Conservation (phyloP, 2,329 filamentous ascomycete genomes). For the Alternaria sp. region DNA sequence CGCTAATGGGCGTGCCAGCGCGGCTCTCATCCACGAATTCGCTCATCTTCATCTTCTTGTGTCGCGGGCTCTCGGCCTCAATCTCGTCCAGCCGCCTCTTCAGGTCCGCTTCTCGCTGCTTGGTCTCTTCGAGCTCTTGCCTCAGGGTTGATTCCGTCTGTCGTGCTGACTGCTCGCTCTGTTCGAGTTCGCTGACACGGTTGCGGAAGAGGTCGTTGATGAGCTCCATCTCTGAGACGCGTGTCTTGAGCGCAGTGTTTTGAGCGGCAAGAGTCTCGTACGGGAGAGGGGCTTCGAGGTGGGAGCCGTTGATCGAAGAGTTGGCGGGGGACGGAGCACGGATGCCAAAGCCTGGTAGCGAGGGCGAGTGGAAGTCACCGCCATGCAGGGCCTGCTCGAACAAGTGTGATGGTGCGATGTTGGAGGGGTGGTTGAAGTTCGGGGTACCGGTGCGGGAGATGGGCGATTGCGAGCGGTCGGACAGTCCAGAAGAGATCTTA, state of each 20-base stretch:
- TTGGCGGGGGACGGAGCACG: slow-evolving; percentile 63
- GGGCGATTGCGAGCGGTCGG: slow-evolving; percentile 77
- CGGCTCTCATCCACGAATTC: slow-evolving; percentile 58
- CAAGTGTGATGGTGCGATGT: slow-evolving; percentile 75
- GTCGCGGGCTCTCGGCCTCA: slow-evolving; percentile 54
- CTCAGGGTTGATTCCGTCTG: slow-evolving; percentile 64
- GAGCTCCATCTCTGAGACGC: slow-evolving; percentile 92
- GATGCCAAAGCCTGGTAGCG: slow-evolving; percentile 50
- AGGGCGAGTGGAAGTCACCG: slow-evolving; percentile 68
- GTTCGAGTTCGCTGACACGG: slow-evolving; percentile 74
- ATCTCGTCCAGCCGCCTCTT: slow-evolving; percentile 80
- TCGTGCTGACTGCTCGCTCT: slow-evolving; percentile 71
- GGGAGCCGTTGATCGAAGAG: slow-evolving; percentile 65
- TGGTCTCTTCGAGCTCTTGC: slow-evolving; percentile 72
- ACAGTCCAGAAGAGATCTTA: slow-evolving; percentile 73
- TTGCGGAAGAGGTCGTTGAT: slow-evolving; percentile 79
- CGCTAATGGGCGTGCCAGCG: slow-evolving; percentile 42
- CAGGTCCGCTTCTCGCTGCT: slow-evolving; percentile 78
- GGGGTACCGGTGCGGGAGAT: slow-evolving; percentile 82
- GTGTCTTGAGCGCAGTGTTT: slow-evolving; percentile 89
- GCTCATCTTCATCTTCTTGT: slow-evolving; percentile 64
- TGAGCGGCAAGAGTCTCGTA: slow-evolving; percentile 80
- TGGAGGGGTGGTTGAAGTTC: slow-evolving; percentile 68
- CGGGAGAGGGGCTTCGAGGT: slow-evolving; percentile 73
- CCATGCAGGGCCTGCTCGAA: slow-evolving; percentile 78